Percentiles rank a stretch among this genome's conserved stretches.
Evolutionary conservation across 768 basidiomycete genomes (phyloP).

Genomic region (Macrolepiota dolichaula): DNA sequence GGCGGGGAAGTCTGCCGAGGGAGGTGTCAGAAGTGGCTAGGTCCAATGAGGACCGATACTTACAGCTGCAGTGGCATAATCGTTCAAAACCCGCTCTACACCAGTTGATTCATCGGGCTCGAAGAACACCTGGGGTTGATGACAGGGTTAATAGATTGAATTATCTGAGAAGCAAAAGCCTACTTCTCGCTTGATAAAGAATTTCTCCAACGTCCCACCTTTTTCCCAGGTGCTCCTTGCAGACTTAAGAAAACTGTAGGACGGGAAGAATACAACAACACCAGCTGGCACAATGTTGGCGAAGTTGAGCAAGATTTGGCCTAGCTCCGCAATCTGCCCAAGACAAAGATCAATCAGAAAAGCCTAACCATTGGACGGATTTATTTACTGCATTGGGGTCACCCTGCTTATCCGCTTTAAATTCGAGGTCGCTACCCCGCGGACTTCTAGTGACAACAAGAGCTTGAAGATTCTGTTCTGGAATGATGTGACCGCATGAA

Average conservation of each 20-base stretch:
- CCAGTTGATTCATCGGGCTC: constrained; percentile 73
- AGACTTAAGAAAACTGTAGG: constrained; percentile 75
- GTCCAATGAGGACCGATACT: not conserved
- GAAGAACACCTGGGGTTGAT: constrained; percentile 65
- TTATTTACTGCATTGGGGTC: constrained; percentile 59
- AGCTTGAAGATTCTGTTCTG: constrained; percentile 71
- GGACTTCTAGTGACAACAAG: constrained; percentile 76
- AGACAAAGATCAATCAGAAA: constrained; percentile 5
- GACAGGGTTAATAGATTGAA: constrained; percentile 3
- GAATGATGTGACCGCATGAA: constrained; percentile 92
- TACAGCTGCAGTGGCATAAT: constrained; percentile 57
- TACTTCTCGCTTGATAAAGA: constrained; percentile 75
- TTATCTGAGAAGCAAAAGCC: constrained; percentile 8
- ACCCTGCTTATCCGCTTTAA: constrained; percentile 74
- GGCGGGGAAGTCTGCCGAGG: constrained; percentile 6
- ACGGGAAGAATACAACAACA: constrained; percentile 92
- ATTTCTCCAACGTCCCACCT: constrained; percentile 56
- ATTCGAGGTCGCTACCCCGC: constrained; percentile 67
- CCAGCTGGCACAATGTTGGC: constrained; percentile 78
- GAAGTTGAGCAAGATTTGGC: constrained; percentile 80
- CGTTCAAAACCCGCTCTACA: constrained; percentile 73
- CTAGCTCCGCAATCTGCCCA: constrained; percentile 72
- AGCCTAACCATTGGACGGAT: not conserved
- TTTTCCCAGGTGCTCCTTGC: constrained; percentile 66
- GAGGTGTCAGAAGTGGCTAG: constrained; percentile 1